Evolutionary conservation across 2,329 filamentous ascomycete species (phyloP), one percentile per base, ranked within the genome.

Genomic region (Aspergillus sp.): DNA sequence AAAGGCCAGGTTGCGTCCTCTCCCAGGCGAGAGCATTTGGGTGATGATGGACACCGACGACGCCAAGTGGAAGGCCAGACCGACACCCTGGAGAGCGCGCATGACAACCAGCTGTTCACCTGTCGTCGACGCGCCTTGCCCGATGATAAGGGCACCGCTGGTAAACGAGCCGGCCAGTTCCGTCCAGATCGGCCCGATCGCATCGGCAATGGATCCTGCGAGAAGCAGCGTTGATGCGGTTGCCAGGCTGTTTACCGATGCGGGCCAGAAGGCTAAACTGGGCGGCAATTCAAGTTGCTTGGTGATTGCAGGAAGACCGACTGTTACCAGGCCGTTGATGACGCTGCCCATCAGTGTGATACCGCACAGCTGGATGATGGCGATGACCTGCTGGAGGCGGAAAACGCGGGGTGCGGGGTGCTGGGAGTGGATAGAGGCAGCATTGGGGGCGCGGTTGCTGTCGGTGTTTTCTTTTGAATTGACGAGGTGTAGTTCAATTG

Each of bases 1-100:
- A 62, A 84, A 83, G 0, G 77, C 81, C 11, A 83, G 70, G 59
- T 85, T 84, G 3, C 82, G 72, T 20, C 72, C 68, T 59, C 75
- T 75, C 1, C 80, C 82, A 19, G 71, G 66, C 1, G 78, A 76
- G 30, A 82, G 76, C 2, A 75, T 77, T 40, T 70, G 74, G 0
- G 80, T 79, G 55, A 84, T 77, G 48, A 84, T 76, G 45, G 74
- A 75, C 0, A 84, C 77, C 0, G 80, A 78, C 0, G 78, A 77
- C 0, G 82, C 80, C 12, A 83, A 67, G 59, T 77, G 78, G 51
- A 82, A 74, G 0, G 79, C 77, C 4, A 30, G 27, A 9, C 27
- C 27, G 9, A 30, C 27, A 11, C 27, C 27, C 27, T 30, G 27
- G 27, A 30, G 27, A 30, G 27, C 27, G 8, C 27, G 27, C 8